Evolutionary conservation across 192 early-diverging fungal genomes (phyloP), one percentile per base, ranked within the genome.

Genomic region (Piromyces finnis): DNA sequence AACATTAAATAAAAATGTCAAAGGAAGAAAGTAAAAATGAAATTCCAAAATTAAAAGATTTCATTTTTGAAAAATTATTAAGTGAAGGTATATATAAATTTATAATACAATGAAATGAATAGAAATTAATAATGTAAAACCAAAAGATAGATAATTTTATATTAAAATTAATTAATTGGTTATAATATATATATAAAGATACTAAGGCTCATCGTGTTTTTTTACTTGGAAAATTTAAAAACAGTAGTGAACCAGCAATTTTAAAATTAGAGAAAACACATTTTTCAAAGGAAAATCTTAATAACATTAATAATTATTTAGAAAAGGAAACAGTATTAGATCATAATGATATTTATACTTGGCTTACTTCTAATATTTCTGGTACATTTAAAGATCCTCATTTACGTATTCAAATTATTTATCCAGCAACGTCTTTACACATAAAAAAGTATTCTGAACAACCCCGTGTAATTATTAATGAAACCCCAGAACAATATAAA

Each of bases 391-490:
- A 51, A 22, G 41, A 51, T 22, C 41, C 41, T 51, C 41, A 51
- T 22, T 18, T 51, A 22, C 41, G 41, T 5, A 28, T 85, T 37
- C 79, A 83, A 27, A 51, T 79, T 29, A 88, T 81, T 3, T 32
- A 77, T 36, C 80, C 80, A 15, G 80, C 80, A 3, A 78, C 80
- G 1, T 5, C 17, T 29, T 30, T 77, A 81, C 94, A 94, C 83
- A 92, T 94, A 79, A 81, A 82, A 80, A 95, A 95, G 82, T 92
- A 94, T 80, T 87, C 90, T 77, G 84, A 83, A 22, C 93, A 93
- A 79, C 79, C 87, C 22, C 87, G 90, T 29, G 83, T 81, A 26
- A 86, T 91, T 84, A 83, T 93, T 32, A 84, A 83, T 0, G 94
- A 95, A 83, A 93, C 92, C 5, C 89, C 91, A 12, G 81, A 86